Evolutionary conservation across 768 basidiomycete genomes (phyloP), one percentile per base, ranked within the genome.

Genomic region (Tricholoma terreum): DNA sequence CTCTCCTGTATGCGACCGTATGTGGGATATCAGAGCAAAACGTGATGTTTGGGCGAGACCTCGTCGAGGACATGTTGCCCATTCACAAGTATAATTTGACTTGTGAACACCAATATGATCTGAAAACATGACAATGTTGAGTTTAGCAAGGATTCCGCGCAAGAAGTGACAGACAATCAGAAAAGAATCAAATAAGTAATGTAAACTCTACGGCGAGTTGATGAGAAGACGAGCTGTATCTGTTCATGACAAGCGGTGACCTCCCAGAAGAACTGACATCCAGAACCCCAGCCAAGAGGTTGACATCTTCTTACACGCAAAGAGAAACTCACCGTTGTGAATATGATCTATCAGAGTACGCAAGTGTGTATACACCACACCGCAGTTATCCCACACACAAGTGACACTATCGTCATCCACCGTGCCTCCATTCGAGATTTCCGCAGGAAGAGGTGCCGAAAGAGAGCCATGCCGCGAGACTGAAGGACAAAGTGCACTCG

Each of bases 1-100:
- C 73, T 98, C 94, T 52, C 94, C 94, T 0, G 94, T 96, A 69
- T 98, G 94, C 10, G 89, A 91, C 31, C 94, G 84, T 49, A 94
- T 83, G 69, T 98, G 94, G 4, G 92, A 91, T 56, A 94, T 86
- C 48, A 98, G 82, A 5, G 94, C 92, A 62, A 94, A 96, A 22
- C 92, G 84, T 4, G 90, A 92, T 0, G 90, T 91, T 69, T 97
- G 94, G 1, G 88, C 80, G 51, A 94, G 78, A 3, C 93, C 92
- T 52, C 87, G 80, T 15, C 94, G 82, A 17, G 76, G 75, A 73
- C 94, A 98, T 4, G 85, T 85, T 17, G 82, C 73, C 94, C 94
- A 98, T 77, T 93, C 87, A 70, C 94, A 98, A 24, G 86, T 86
- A 68, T 94, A 94, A 62, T 82, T 86, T 12, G 91, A 87, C 71